Percentiles rank a stretch among this genome's conserved stretches.
These are phyloP conservation scores for Umbelopsis ramanniana DNA, from an alignment of 192 early-diverging fungal species.

Conservation along the genomic window DNA sequence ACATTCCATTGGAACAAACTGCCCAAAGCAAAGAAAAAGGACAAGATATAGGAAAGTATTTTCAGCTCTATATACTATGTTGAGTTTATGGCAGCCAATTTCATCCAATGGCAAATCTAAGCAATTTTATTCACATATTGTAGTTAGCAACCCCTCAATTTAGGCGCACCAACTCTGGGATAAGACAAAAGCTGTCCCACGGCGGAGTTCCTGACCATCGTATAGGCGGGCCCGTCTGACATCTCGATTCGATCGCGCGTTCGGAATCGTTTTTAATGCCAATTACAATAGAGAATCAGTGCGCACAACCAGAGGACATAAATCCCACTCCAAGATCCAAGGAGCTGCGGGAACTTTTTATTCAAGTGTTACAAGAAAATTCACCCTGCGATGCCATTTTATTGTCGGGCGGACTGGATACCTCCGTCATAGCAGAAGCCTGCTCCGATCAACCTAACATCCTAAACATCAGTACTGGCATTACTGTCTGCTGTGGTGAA, in stretches of 20 bases:
- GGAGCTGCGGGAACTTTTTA: neutral
- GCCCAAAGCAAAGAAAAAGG: too few relatives aligned
- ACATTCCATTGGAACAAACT: too few relatives aligned
- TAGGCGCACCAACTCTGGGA: too few relatives aligned
- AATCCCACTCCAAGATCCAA: neutral
- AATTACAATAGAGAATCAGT: constrained; percentile 18
- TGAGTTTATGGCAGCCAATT: too few relatives aligned
- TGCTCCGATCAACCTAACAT: constrained; percentile 11
- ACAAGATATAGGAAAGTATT: too few relatives aligned
- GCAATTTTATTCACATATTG: too few relatives aligned
- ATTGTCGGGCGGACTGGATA: constrained; percentile 74
- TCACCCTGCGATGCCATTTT: constrained; percentile 12
- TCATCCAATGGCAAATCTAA: too few relatives aligned
- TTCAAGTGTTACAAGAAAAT: constrained; percentile 8
- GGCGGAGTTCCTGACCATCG: neutral
- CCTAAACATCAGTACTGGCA: constrained; percentile 45
- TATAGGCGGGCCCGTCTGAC: too few relatives aligned
- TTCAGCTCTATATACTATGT: too few relatives aligned
- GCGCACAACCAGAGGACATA: neutral
- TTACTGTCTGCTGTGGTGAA: constrained; percentile 57
- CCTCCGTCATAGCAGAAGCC: constrained; percentile 63
- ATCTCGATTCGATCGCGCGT: too few relatives aligned
- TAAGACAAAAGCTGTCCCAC: too few relatives aligned
- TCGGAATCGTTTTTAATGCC: neutral
- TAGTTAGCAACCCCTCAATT: too few relatives aligned